Base-by-base conservation (phyloP, 2,329 filamentous ascomycete species). In the Paecilomyces niveus region DNA sequence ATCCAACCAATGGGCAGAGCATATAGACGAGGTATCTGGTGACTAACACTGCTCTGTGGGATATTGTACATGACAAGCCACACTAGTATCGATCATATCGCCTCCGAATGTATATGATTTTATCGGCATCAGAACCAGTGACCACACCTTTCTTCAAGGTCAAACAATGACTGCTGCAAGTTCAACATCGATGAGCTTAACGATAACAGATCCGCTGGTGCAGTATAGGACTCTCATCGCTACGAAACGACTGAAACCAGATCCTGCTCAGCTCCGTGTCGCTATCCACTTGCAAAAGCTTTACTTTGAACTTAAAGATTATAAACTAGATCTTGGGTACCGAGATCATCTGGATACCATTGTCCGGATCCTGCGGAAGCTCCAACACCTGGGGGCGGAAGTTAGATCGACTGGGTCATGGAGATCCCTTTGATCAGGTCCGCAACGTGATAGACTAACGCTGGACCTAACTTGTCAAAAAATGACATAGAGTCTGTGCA, bases 221-320 rank as follows among this genome's bases (percentile, higher is more conserved):
- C 86, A 91, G 62, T 93, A 93, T 72, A 83, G 88, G 59, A 83
- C 88, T 22, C 77, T 92, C 13, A 72, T 93, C 35, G 83, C 86
- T 6, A 87, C 86, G 3, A 85, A 86, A 54, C 74, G 83, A 53
- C 89, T 88, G 69, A 78, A 80, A 53, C 86, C 89, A 8, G 89
- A 93, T 72, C 83, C 84, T 4, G 82, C 50, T n/a, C 50, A 52
- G 50, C 50, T 52, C 24, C 50, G 87, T 22, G 78, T 90, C 6
- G 89, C 89, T 5, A 80, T 90, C 49, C 88, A 93, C 72, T 79
- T 93, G 1, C 88, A 90, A 64, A 89, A 90, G 68, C 80, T 93
- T 10, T 93, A 94, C 65, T 77, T 84, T 39, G 81, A 86, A 2
- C 77, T 93, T 49, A 92, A 90, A 68, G 89, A 93, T 71, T 93